Evolutionary conservation across 1,139 yeast species (phyloP).

Genomic region (Geotrichum citri-aurantii): DNA sequence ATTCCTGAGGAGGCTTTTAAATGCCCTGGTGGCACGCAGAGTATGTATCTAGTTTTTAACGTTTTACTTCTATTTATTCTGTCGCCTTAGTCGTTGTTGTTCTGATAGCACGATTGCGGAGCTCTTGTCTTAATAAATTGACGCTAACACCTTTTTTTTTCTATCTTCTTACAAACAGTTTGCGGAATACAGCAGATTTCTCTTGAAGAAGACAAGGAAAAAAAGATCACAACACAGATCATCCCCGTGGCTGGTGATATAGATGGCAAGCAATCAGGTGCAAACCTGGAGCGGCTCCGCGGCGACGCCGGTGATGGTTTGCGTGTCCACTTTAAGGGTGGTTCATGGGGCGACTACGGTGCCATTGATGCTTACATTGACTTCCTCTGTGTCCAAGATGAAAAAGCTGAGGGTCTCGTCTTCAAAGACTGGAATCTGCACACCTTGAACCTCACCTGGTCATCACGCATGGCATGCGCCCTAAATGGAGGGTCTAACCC

Average conservation of each 20-base stretch:
- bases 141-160: neutral
- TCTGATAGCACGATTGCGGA: neutral
- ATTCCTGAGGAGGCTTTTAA: conserved; percentile 33
- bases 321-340: conserved; percentile 46
- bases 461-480: conserved; percentile 41
- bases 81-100: conserved; percentile 27
- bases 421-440: conserved; percentile 37
- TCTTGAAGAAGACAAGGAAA: conserved; percentile 37
- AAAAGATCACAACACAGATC: conserved; percentile 48
- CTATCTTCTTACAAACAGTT: conserved; percentile 10
- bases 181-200: conserved; percentile 49
- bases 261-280: conserved; percentile 29
- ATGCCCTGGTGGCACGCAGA: conserved; percentile 65
- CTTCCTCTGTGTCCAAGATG: conserved; percentile 47
- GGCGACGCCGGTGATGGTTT: conserved; percentile 42
- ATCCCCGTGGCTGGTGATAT: conserved; percentile 43
- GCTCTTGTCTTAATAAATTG: neutral
- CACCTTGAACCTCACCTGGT: conserved; percentile 34
- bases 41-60: conserved; percentile 10
- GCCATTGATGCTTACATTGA: conserved; percentile 47
- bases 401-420: conserved; percentile 29
- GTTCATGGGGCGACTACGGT: conserved; percentile 64
- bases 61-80: neutral
- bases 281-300: conserved; percentile 15
- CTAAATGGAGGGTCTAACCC: conserved; percentile 17